Base-by-base conservation (phyloP, 805 yeast genomes). In the Suhomyces faveliae region DNA sequence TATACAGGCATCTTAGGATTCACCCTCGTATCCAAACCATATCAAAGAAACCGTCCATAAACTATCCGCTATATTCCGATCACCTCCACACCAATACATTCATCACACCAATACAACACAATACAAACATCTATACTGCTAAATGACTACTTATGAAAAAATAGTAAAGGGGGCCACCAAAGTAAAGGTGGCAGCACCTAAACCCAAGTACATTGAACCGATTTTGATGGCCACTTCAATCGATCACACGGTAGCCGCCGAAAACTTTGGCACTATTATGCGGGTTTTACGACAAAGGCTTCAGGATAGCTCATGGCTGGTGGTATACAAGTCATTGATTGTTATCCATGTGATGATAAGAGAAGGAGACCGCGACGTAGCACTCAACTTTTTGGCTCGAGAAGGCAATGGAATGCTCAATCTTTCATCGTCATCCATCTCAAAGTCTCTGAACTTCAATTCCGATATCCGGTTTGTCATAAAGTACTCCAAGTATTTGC, bases 121-220 rank as follows among this genome's bases (percentile, higher is more conserved):
- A n/a, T n/a, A n/a, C n/a, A n/a, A n/a, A n/a, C n/a, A n/a, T n/a
- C n/a, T n/a, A n/a, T n/a, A n/a, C n/a, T n/a, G n/a, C n/a, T n/a
- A n/a, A n/a, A 80, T 81, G 87, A 80, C 85, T 2, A 80, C 87
- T 1, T 84, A 82, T 61, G 85, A 84, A 52, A 87, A 86, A 67
- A 73, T 85, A 50, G 94, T 87, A 54, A 87, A 87, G 71, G 76
- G 76, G 13, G 76, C 74, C 55, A 69, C 78, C 53, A 68, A 73
- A 57, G 70, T 73, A 50, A 71, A 73, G 81, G 79, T 89, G 70
- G 98, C 98, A 9, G 96, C 98, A n/a, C 99, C 99, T 5, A 94
- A 94, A 68, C 86, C 95, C 33, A 94, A 94, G 66, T 94, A 94
- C 63, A 83, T 94, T 45, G 98, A 92, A 70, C 98, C 98, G 1